Evolutionary conservation across 1,139 yeast genomes (phyloP).

Genomic region (Hansenula anomala): DNA sequence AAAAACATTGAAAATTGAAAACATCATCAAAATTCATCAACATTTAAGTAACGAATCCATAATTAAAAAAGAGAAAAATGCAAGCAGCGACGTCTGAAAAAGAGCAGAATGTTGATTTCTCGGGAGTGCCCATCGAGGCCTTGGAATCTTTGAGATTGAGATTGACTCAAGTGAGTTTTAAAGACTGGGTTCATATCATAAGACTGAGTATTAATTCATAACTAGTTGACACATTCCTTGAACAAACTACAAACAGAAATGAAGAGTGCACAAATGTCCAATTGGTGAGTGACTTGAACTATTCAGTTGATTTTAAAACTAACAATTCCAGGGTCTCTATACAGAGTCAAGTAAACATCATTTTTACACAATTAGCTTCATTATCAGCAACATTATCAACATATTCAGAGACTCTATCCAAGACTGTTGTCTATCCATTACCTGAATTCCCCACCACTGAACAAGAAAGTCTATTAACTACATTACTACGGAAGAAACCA

Average conservation of each 20-base stretch:
- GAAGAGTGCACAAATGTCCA: slow-evolving; percentile 30
- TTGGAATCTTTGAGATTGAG: slow-evolving; percentile 58
- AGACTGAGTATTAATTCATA: background rate
- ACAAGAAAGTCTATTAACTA: slow-evolving; percentile 76
- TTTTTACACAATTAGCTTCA: slow-evolving; percentile 75
- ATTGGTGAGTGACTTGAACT: slow-evolving; percentile 22
- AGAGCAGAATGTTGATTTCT: slow-evolving; percentile 14
- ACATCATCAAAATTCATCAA: background rate
- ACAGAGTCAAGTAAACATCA: slow-evolving; percentile 80
- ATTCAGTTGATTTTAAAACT: background rate
- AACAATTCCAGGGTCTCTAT: slow-evolving; percentile 37
- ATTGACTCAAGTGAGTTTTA: slow-evolving; percentile 38
- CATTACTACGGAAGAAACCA: slow-evolving; percentile 79
- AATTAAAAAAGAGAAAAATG: no score
- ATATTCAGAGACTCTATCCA: slow-evolving; percentile 52
- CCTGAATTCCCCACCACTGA: slow-evolving; percentile 81
- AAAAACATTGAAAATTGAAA: background rate
- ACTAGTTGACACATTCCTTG: slow-evolving; percentile 36
- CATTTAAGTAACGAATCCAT: no score
- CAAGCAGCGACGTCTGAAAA: slow-evolving; percentile 4
- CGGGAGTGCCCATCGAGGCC: slow-evolving; percentile 53
- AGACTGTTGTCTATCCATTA: slow-evolving; percentile 77
- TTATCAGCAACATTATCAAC: slow-evolving; percentile 63
- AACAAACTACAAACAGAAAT: slow-evolving; percentile 40
- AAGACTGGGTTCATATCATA: no score